Evolutionary conservation across 306 rosid genomes (phyloP), one percentile per base, ranked within the genome.

Genomic region (Lathyrus oleraceus): DNA sequence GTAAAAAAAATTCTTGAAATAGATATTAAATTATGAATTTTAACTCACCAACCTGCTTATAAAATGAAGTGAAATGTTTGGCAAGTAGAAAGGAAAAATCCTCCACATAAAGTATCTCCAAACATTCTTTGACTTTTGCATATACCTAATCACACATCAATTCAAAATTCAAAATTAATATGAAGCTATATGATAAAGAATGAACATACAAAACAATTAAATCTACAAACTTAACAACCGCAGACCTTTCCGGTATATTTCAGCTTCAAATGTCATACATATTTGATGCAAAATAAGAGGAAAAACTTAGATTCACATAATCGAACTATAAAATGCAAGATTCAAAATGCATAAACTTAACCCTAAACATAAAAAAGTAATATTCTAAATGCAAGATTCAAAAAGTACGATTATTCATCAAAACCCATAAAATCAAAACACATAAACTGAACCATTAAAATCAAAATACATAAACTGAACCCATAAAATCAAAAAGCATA

Each of bases 71-170:
- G 64, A 94, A 94, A 81, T 94, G 97, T 77, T 81, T 87, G 9
- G 97, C 96, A 78, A 93, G 98, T 30, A 20, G 5, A 84, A 93
- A 71, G 19, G 98, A 90, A 76, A 90, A 93, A 38, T 85, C 89
- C 77, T 93, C 98, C 27, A 70, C 90, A n/a, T 97, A 88, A 65
- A 86, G 76, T 63, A 79, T 82, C 44, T 86, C 90, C 0, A 86
- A 71, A 48, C 88, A 85, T 70, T 93, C 97, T 87, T 94, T 94
- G 15, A 96, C 96, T 77, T 85, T 94, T 1, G 76, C 98, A 76
- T 94, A 90, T 25, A 88, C 98, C 98, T 94, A 81, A 69, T 27
- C 8, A 70, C 38, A 83, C 32, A 45, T 39, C 52, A 10, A 38
- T 57, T 66, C 47, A 30, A 78, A 71, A 17, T 48, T 30, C 15